A percentile compares a stretch with the other conserved stretches of the same genome.
Conservation (phyloP, 805 yeast species). For the Suhomyces prunicola region DNA sequence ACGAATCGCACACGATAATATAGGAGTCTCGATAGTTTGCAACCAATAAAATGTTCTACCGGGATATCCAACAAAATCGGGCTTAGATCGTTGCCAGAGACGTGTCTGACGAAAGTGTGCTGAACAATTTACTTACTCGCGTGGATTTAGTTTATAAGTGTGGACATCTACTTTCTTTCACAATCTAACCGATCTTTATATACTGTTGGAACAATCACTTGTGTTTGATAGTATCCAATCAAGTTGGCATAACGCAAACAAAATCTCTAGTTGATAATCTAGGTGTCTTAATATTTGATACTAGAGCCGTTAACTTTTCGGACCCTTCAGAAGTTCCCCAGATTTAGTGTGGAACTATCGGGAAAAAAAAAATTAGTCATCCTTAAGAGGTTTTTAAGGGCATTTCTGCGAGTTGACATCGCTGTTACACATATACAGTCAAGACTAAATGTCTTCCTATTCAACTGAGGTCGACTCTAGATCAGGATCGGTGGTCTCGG, state of each 20-base stretch:
- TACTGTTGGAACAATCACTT: background rate
- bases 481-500: background rate
- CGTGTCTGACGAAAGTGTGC: background rate
- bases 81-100: background rate
- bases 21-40: background rate
- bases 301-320: background rate
- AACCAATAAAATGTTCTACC: background rate
- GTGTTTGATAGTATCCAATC: background rate
- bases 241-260: background rate
- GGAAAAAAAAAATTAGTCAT: background rate
- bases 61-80: background rate
- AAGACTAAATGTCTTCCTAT: conserved; percentile 1
- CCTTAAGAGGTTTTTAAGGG: background rate
- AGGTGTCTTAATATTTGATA: background rate
- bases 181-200: background rate
- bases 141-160: background rate
- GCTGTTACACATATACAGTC: background rate
- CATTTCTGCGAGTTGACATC: background rate
- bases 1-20: background rate
- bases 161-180: background rate
- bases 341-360: background rate
- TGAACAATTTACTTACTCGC: background rate
- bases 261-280: background rate
- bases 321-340: background rate
- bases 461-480: conserved; percentile 1